Conservation (phyloP, 176 grass and related monocot species). For the Pontederia paniculata region DNA sequence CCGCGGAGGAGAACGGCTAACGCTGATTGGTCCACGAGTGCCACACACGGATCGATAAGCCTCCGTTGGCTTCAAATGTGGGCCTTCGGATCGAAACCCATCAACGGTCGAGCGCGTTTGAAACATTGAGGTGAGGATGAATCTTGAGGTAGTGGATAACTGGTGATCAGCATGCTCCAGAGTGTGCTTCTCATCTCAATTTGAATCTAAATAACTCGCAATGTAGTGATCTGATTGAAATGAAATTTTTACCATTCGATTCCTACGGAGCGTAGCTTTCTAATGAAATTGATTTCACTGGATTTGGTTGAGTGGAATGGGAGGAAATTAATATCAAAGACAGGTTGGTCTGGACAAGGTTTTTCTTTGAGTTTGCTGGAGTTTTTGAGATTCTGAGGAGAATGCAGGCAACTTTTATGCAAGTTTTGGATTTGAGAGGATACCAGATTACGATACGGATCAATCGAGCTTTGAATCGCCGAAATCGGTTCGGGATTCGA, state of each 20-base stretch:
- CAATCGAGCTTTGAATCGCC: conserved; percentile 5
- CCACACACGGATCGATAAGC: conserved; percentile 36
- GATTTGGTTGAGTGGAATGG: neutral
- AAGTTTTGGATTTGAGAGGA: neutral
- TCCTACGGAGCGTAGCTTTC: conserved; percentile 10
- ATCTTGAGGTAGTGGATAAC: neutral
- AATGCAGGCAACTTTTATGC: neutral
- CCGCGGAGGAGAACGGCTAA: neutral
- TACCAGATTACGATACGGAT: conserved; percentile 7
- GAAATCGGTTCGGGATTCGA: conserved; percentile 11
- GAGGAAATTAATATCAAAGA: conserved; percentile 25
- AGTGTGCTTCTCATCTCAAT: conserved; percentile 46
- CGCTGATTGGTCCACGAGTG: conserved; percentile 22
- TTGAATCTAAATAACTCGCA: conserved; percentile 9
- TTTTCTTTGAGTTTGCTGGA: conserved; percentile 16
- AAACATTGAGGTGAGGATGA: neutral
- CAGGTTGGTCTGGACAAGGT: conserved; percentile 22
- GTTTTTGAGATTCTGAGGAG: conserved; percentile 19
- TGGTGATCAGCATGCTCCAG: neutral
- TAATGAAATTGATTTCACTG: neutral
- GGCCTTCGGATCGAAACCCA: neutral
- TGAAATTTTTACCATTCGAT: neutral
- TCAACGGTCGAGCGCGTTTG: conserved; percentile 9
- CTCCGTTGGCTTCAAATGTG: neutral
- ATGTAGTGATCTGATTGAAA: neutral